Evolutionary conservation across 1,284 basidiomycete species (phyloP), one percentile per base, ranked within the genome.

Genomic region (Peniophora sp.): DNA sequence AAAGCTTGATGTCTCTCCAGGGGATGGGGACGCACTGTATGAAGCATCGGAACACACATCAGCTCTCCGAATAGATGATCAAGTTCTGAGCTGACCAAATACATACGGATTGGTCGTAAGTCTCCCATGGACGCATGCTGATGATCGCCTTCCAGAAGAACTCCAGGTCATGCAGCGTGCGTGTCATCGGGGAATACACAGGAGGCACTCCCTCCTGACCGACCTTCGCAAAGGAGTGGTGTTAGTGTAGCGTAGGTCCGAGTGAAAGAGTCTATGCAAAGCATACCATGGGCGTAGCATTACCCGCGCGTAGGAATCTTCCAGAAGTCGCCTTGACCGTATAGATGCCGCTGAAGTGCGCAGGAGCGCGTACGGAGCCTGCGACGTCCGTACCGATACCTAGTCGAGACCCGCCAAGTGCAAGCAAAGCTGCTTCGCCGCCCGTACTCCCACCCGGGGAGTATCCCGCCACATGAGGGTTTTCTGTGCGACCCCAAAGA

Each of bases 381-480:
- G 74, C 77, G 52, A 88, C 79, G 59, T 90, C 87, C 8, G 79
- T 80, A 6, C 88, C 89, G 52, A 91, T 76, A 2, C 88, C 89
- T 27, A 90, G 67, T 10, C 82, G 75, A 3, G 81, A 80, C 0
- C 85, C 87, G 24, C 86, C 84, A 51, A 71, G 78, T 0, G 81
- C 84, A 23, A 89, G 68, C 0, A 88, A 68, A 1, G 85, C 85
- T 0, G 73, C 81, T 62, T 88, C 87, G 5, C 87, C 87, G 10
- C 86, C 85, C 0, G 77, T 78, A 2, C 80, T 83, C 0, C 86
- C 87, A 1, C 87, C 87, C 2, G 79, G 77, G 0, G 80, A 78
- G 59, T 85, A 76, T 0, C 63, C 62, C 5, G 65, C 60, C 24
- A 75, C 76, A 62, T 84, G 76, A 1, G 88, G 86, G 62, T 92